Base-by-base conservation (phyloP, 2,329 filamentous ascomycete species). In the Aplosporella prunicola region DNA sequence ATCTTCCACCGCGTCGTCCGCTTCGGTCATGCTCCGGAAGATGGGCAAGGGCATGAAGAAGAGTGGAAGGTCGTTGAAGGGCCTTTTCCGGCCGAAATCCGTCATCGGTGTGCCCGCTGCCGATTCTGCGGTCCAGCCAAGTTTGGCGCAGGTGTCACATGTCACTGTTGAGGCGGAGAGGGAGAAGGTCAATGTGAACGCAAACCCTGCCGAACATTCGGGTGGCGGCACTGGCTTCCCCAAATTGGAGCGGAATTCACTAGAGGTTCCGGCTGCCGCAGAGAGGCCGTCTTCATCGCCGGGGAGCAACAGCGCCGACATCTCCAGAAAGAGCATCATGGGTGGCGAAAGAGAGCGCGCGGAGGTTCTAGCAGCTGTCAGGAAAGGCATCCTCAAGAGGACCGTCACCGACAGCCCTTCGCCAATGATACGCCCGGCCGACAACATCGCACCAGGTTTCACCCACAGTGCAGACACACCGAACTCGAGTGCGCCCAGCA, bases 31-130 rank as follows among this genome's bases (percentile, higher is more conserved):
- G 85, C 82, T 98, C 47, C 79, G 91, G 36, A 98, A 98, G 67
- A 98, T 98, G 91, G 91, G 91, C 39, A 86, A 87, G 47, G 88
- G 89, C n/a, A 82, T 96, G 78, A 96, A 94, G 72, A 93, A 91
- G 63, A 81, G 86, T 35, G 82, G 82, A 13, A 76, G 88, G 32
- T 95, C 88, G 16, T 75, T 98, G 37, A 93, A 93, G 48, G 91
- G 91, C 17, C 70, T 98, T 6, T 98, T 98, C 67, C 74, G 91
- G 45, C 89, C 91, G 0, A 98, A 96, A 60, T 96, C 89, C 1
- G 71, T 93, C 11, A 74, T 89, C 50, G 88, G 86, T 20, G 77
- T 81, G 14, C 76, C 84, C 13, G 71, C 78, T 20, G 76, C 80
- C 3, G 87, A 94, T 48, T 66, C 71, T 5, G 69, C 74, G 18